Base-by-base conservation (phyloP, 768 basidiomycete species). In the Suillus decipiens region DNA sequence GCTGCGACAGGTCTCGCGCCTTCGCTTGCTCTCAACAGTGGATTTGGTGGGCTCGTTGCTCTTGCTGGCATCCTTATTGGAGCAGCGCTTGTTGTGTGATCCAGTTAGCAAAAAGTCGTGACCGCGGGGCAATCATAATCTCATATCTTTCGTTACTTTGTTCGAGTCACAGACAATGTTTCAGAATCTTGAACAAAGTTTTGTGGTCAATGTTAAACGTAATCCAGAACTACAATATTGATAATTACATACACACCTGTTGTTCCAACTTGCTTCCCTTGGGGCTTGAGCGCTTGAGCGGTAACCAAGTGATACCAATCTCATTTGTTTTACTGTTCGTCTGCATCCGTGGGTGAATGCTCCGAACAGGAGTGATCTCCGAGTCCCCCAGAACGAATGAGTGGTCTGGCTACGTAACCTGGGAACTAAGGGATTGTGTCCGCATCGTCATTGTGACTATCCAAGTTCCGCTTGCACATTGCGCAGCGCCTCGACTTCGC, bases 11-110 rank as follows among this genome's bases (percentile, higher is more conserved):
- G 50, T 6, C 60, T 70, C 5, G 55, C 58, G 0, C 61, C 43
- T 0, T 67, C 75, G 0, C 56, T 73, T 55, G 64, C 74, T 0
- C 62, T 72, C 19, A 63, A 62, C 1, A 39, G 61, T 10, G 12
- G 69, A 9, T 43, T 75, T 1, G 69, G 71, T 15, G 65, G 66
- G 22, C 64, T 75, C 3, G 61, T 75, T 41, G 68, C 68, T 10
- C 73, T 73, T 0, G 71, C 69, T 17, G 75, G 71, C 28, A 64
- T 63, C 5, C 60, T 75, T 55, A 48, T 70, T 3, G 73, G 73
- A 24, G 71, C 73, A 5, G 70, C 65, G 5, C 37, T 75, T 3
- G 59, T 71, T 14, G 22, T 76, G 59, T 75, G 60, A 66, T 15
- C 24, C 19, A 7, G 14, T 36, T 15, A 10, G 17, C n/a, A 33